Evolutionary conservation across 192 early-diverging fungal species (phyloP).

Genomic region (Borealophlyctis nickersoniae): DNA sequence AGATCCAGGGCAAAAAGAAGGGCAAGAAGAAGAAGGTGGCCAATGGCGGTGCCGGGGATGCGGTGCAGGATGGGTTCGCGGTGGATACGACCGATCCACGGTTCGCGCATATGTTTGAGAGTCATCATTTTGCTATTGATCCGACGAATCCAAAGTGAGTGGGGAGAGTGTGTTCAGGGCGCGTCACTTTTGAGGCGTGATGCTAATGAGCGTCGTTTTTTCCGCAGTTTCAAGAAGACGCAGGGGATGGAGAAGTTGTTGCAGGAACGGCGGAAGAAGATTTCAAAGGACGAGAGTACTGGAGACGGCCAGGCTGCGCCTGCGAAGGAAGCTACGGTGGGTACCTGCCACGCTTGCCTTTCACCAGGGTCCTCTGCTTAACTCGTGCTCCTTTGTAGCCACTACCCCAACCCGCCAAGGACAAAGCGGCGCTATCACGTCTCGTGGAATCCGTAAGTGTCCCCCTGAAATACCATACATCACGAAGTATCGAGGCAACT

Average conservation of each 20-base stretch:
- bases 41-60: slow-evolving; percentile 50
- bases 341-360: not conserved
- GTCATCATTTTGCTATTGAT: slow-evolving; percentile 90
- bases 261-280: slow-evolving; percentile 35
- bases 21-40: slow-evolving; percentile 31
- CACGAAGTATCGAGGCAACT: too few species aligned
- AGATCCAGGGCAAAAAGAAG: slow-evolving; percentile 53
- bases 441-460: slow-evolving; percentile 13
- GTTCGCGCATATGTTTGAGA: slow-evolving; percentile 75
- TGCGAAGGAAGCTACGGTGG: too few species aligned
- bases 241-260: slow-evolving; percentile 73
- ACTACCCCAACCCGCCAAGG: slow-evolving; percentile 13
- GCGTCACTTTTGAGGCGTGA: not conserved
- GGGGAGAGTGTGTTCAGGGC: not conserved
- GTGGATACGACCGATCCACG: slow-evolving; percentile 83
- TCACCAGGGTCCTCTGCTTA: not conserved
- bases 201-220: not conserved
- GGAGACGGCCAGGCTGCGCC: not conserved
- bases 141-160: slow-evolving; percentile 84
- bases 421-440: not conserved
- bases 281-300: slow-evolving; percentile 28
- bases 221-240: slow-evolving; percentile 74
- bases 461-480: too few species aligned
- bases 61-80: slow-evolving; percentile 77
- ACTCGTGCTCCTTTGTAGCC: not conserved